Conservation (phyloP, 148 eudicot genomes). For the Beta vulgaris region DNA sequence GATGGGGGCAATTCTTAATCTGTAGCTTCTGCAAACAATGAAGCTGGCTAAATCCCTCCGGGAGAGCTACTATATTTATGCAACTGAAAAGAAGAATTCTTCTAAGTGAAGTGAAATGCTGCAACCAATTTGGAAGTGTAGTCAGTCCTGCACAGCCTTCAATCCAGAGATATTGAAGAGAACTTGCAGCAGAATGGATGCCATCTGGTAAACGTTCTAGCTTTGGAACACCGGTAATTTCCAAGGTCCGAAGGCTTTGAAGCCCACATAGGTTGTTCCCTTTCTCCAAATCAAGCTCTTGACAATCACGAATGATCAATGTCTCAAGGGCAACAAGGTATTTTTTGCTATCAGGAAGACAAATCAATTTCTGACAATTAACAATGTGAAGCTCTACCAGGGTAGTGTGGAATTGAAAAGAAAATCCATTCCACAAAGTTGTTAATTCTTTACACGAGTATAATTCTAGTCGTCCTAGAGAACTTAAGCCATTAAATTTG, state of each 20-base stretch:
- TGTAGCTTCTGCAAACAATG: conserved; percentile 15
- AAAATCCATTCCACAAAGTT: conserved; percentile 29
- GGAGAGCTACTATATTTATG: conserved; percentile 28
- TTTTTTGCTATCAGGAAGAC: conserved; percentile 35
- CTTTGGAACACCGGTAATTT: conserved; percentile 33
- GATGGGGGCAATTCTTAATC: conserved; percentile 17
- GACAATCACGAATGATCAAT: conserved; percentile 39
- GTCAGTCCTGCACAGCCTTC: conserved; percentile 28
- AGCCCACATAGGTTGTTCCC: conserved; percentile 39
- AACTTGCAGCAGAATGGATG: conserved; percentile 26
- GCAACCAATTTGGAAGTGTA: conserved; percentile 34
- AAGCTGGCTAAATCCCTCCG: conserved; percentile 24
- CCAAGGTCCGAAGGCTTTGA: conserved; percentile 30
- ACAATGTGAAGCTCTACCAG: conserved; percentile 32
- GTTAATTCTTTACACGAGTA: conserved; percentile 23
- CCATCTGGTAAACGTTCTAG: conserved; percentile 31
- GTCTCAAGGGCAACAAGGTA: conserved; percentile 34
- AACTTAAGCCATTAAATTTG: conserved; percentile 16
- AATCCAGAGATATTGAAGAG: conserved; percentile 34
- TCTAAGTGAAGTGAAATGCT: conserved; percentile 28
- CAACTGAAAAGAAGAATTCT: conserved; percentile 39
- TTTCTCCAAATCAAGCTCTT: conserved; percentile 30
- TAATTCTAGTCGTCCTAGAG: conserved; percentile 35
- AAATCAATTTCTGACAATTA: conserved; percentile 35
- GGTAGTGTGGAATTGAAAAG: conserved; percentile 24